Evolutionary conservation across 441 rosid genomes (phyloP), one percentile per base, ranked within the genome.

Genomic region (Erodium trifolium): DNA sequence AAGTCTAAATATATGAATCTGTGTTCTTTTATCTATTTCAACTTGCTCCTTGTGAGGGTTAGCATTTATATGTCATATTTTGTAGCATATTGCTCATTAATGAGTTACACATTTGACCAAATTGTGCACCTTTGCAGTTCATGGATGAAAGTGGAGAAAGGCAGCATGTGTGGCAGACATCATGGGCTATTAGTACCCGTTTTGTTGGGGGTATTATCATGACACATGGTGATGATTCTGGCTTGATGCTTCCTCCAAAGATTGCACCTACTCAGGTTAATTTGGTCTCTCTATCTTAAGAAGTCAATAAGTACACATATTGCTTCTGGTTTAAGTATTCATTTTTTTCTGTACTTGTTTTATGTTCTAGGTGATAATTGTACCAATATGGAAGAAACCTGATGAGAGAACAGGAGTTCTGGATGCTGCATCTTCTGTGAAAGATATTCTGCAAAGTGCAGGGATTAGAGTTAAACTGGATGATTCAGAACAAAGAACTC

Each of bases 171-270:
- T 91, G 96, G 95, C 96, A 91, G 85, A 93, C 97, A 71, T 91
- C 97, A 75, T 93, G 95, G 99, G 96, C 96, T 71, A 76, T 93
- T 70, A 90, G 97, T 76, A 93, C 97, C 39, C 86, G 96, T 68
- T 93, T 91, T 85, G 86, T 91, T 18, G 99, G 96, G 69, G 97
- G 92, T 69, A 88, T 93, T 77, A 93, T 93, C 75, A 93, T 93
- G 98, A 85, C 94, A n/a, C 96, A 90, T 73, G 97, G 95, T 75
- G 97, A 93, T 89, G 99, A 91, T 82, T 68, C 82, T 68, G 99
- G 99, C 35, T 82, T 93, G 69, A 93, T 86, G 90, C 93, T 89
- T 81, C 97, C 97, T 43, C 97, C 97, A 0, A 86, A 80, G 70
- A 59, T 89, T 76, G 98, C 98, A 74, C 96, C 99, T 49, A 77